A percentile compares a stretch with the other conserved stretches of the same genome.
Conservation (phyloP, 2,329 filamentous ascomycete genomes). For the Fusarium tjaetaba region DNA sequence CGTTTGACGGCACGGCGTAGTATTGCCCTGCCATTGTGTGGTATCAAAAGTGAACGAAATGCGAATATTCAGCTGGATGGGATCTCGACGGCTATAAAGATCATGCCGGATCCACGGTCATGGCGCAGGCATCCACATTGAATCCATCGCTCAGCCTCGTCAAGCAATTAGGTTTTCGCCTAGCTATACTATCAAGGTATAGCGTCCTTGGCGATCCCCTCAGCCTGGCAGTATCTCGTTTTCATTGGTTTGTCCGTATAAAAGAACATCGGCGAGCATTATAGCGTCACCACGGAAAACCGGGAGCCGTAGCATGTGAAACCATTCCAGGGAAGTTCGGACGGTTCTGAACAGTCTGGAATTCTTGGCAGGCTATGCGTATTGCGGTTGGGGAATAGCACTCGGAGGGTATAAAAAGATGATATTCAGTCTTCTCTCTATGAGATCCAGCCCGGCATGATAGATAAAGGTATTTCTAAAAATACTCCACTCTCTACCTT, state of each 20-base stretch:
- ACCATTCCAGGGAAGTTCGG: not conserved
- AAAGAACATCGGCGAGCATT: not conserved
- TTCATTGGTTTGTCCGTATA: not conserved
- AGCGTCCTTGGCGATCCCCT: not conserved
- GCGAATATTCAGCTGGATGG: not conserved
- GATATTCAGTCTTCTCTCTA: rapidly evolving
- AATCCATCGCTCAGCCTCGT: not conserved
- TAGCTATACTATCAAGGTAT: not conserved
- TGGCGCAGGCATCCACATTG: not conserved
- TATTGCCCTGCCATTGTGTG: not conserved
- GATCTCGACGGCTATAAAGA: not conserved
- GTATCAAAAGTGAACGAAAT: not conserved
- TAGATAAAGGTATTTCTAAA: not conserved
- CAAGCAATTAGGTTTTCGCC: not conserved
- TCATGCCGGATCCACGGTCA: not conserved
- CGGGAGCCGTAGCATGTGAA: not conserved
- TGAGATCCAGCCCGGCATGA: rapidly evolving
- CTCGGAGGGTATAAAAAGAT: not conserved
- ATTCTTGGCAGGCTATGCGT: not conserved
- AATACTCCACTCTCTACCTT: not conserved
- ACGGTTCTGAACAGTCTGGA: not conserved
- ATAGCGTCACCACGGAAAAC: not conserved
- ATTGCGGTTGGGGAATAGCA: not conserved
- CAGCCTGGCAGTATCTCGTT: not conserved
- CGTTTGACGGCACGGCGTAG: not conserved